Percentiles rank a stretch among this genome's conserved stretches.
Conservation (phyloP, 768 basidiomycete genomes). For the Calvatia gigantea region DNA sequence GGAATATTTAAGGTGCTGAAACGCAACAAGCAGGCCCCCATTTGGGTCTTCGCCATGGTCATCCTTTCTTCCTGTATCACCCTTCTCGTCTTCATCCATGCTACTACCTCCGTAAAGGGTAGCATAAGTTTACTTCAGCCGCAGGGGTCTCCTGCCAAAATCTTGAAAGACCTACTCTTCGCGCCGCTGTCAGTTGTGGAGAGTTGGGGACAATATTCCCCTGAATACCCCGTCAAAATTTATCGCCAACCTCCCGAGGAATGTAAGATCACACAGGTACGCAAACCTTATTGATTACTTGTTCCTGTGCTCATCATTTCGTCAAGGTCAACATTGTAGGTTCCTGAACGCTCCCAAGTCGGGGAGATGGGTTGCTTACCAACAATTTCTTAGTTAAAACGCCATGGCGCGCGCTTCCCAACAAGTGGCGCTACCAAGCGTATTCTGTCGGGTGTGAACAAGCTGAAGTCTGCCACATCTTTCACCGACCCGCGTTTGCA, state of each 20-base stretch:
- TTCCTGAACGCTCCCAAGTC: not conserved
- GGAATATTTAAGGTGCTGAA: not conserved
- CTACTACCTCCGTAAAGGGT: not conserved
- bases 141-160: not conserved
- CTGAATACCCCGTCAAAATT: constrained; percentile 44
- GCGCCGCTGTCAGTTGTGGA: constrained; percentile 1
- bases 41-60: not conserved
- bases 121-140: not conserved
- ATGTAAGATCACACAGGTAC: constrained; percentile 58
- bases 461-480: constrained; percentile 43
- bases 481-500: constrained; percentile 43
- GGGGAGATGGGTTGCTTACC: not conserved
- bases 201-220: constrained; percentile 62
- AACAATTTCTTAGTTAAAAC: constrained; percentile 53
- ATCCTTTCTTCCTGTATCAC: not conserved
- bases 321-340: constrained; percentile 11
- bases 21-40: not conserved
- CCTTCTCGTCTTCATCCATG: not conserved
- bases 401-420: constrained; percentile 80
- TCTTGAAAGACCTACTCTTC: not conserved
- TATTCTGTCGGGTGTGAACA: constrained; percentile 48
- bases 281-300: not conserved
- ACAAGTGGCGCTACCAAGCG: constrained; percentile 42
- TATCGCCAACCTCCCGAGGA: constrained; percentile 43
- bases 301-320: not conserved